Percentiles rank a stretch among this genome's conserved stretches.
Evolutionary conservation across 805 yeast genomes (phyloP).

Genomic region (Priceomyces carsonii): DNA sequence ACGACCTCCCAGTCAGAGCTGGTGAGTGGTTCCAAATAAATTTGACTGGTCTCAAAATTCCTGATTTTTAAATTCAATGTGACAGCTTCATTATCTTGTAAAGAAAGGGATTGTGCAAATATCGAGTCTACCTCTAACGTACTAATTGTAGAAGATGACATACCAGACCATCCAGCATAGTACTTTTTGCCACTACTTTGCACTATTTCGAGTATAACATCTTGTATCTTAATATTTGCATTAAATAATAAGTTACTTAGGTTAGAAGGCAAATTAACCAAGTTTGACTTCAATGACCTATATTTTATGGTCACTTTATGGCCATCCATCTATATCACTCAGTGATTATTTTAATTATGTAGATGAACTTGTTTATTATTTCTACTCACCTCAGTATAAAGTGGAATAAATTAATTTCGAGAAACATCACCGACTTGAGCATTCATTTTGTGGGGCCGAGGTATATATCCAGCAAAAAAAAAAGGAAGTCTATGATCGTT

Average conservation of each 20-base stretch:
- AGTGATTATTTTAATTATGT: not conserved
- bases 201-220: constrained; percentile 53
- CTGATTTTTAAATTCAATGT: constrained; percentile 49
- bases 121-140: constrained; percentile 65
- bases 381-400: too few species aligned
- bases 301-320: constrained; percentile 28
- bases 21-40: constrained; percentile 76
- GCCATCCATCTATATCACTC: constrained; percentile 32
- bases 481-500: too few species aligned
- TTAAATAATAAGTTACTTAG: constrained; percentile 46
- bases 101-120: constrained; percentile 53
- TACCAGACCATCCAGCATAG: constrained; percentile 71
- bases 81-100: constrained; percentile 42
- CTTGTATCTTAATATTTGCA: constrained; percentile 58
- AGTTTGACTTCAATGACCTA: constrained; percentile 44
- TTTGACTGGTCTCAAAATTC: constrained; percentile 53
- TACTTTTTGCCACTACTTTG: constrained; percentile 19
- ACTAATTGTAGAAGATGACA: constrained; percentile 33
- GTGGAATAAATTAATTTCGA: too few species aligned
- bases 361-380: constrained; percentile 1
- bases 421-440: too few species aligned
- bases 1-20: constrained; percentile 89
- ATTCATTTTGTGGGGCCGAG: constrained; percentile 8
- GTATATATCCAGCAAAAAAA: too few species aligned
- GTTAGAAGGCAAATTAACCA: constrained; percentile 56